Evolutionary conservation across 164 flowering plant genomes (phyloP).

Genomic region (Nymphaea thermarum): DNA sequence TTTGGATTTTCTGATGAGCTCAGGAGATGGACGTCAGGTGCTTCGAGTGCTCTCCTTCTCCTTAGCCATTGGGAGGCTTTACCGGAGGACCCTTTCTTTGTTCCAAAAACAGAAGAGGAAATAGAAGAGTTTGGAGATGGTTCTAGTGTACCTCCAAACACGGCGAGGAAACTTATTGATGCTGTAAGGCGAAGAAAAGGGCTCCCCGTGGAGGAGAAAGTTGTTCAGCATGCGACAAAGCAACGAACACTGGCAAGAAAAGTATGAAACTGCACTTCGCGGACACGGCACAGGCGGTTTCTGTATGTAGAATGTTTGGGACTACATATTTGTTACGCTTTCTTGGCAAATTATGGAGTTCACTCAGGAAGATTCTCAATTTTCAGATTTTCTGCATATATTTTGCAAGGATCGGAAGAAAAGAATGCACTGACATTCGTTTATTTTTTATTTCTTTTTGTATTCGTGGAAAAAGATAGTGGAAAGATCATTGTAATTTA

Average conservation of each 20-base stretch:
- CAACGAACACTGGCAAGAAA: conserved; percentile 88
- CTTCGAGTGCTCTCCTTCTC: conserved; percentile 49
- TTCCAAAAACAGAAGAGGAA: conserved; percentile 90
- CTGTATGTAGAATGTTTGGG: no score
- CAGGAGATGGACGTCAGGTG: conserved; percentile 45
- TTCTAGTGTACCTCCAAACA: conserved; percentile 65
- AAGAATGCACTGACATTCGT: no score
- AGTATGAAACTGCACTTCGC: conserved; percentile 28
- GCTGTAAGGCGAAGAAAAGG: conserved; percentile 82
- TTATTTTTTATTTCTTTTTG: no score
- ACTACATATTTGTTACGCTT: no score
- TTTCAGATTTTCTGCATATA: no score
- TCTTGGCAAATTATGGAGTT: no score
- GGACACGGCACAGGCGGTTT: neutral
- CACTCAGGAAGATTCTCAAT: no score
- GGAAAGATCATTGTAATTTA: no score
- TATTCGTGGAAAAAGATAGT: no score
- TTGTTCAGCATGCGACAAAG: conserved; percentile 91
- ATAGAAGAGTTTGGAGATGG: conserved; percentile 96
- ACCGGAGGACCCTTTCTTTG: conserved; percentile 86
- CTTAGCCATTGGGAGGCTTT: conserved; percentile 86
- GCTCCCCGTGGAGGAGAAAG: conserved; percentile 86
- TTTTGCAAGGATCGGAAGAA: no score
- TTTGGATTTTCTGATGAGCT: conserved; percentile 83
- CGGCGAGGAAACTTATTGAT: conserved; percentile 87